Evolutionary conservation across 441 rosid species (phyloP).

Genomic region (Croton setiger): DNA sequence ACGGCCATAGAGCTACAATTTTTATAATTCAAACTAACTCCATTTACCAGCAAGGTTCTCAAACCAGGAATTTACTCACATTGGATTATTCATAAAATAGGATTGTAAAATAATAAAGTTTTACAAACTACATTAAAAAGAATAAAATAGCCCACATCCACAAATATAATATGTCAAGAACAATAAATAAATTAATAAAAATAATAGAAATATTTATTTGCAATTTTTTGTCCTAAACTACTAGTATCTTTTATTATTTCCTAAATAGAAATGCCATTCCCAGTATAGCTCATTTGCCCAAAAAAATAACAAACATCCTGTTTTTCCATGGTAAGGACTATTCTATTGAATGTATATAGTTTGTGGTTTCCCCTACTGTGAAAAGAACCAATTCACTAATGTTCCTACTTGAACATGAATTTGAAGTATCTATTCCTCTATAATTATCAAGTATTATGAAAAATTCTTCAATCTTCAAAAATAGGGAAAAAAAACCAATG

Average conservation of each 20-base stretch:
- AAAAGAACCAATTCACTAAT: background rate
- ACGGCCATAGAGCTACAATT: background rate
- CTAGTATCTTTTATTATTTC: no score
- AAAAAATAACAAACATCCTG: background rate
- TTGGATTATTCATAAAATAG: no score
- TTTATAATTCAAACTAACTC: background rate
- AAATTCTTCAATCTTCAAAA: background rate
- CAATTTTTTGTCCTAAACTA: no score
- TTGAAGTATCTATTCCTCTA: background rate
- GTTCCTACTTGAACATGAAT: background rate
- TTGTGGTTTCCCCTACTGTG: background rate
- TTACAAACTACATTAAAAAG: no score
- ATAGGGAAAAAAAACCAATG: background rate
- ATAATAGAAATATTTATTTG: no score
- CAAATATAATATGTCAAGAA: no score
- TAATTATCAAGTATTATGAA: background rate
- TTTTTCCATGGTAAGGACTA: background rate
- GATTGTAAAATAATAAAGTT: no score
- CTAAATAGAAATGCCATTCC: background rate
- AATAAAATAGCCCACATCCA: no score
- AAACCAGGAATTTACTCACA: no score
- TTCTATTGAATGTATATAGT: background rate
- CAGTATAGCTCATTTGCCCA: background rate
- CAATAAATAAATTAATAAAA: no score
- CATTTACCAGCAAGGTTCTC: background rate